Evolutionary conservation across 148 eudicot genomes (phyloP).

Genomic region (Diospyros kaki): DNA sequence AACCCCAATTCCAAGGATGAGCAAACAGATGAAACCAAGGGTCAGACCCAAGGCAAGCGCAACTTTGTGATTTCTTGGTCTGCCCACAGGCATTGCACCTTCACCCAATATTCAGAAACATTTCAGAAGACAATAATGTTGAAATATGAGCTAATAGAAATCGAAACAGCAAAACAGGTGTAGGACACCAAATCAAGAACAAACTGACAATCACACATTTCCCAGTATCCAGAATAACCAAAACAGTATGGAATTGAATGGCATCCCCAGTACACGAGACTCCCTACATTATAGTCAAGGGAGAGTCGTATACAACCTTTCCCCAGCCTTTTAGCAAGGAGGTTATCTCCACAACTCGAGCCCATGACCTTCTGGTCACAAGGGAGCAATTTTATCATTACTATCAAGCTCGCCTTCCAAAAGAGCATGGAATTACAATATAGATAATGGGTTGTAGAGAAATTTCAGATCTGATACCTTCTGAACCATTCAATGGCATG

Average conservation of each 20-base stretch:
- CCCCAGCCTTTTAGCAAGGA: too few relatives aligned
- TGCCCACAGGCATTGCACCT: slow-evolving; percentile 34
- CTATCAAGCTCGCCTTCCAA: too few relatives aligned
- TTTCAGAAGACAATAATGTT: background rate
- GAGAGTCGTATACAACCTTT: too few relatives aligned
- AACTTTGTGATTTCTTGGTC: slow-evolving; percentile 42
- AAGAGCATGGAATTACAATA: background rate
- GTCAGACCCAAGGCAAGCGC: slow-evolving; percentile 57
- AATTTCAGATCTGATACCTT: slow-evolving; percentile 27
- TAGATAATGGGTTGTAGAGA: background rate
- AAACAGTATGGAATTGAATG: too few relatives aligned
- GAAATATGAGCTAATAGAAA: background rate
- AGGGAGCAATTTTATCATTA: too few relatives aligned
- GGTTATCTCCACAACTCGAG: too few relatives aligned
- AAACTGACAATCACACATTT: too few relatives aligned
- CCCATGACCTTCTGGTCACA: too few relatives aligned
- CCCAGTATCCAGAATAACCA: too few relatives aligned
- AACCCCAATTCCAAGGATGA: slow-evolving; percentile 45
- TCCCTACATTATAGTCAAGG: too few relatives aligned
- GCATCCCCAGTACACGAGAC: too few relatives aligned
- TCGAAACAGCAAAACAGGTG: slow-evolving; percentile 4
- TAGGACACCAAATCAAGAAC: too few relatives aligned
- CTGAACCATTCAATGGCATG: slow-evolving; percentile 45
- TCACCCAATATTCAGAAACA: slow-evolving; percentile 1
- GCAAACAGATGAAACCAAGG: slow-evolving; percentile 53